Evolutionary conservation across 176 grass and related monocot genomes (phyloP).

Genomic region (Avena sativa): DNA sequence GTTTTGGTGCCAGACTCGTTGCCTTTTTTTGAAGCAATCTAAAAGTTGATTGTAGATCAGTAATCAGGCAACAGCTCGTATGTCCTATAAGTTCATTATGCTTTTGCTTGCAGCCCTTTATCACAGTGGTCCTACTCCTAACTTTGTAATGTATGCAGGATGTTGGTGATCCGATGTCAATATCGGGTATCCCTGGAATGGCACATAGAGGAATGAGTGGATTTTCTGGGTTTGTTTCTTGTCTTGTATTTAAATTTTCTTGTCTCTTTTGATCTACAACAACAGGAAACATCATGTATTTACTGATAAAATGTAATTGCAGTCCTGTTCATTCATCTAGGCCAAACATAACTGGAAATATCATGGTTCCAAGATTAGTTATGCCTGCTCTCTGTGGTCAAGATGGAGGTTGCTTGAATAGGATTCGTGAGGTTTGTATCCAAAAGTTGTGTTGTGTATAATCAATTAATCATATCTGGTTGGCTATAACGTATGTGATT

Average conservation of each 20-base stretch:
- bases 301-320: constrained; percentile 32
- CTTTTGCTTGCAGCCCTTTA: constrained; percentile 25
- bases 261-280: constrained; percentile 20
- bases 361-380: constrained; percentile 75
- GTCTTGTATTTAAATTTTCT: constrained; percentile 28
- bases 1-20: constrained; percentile 8
- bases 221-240: constrained; percentile 77
- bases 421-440: constrained; percentile 76
- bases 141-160: constrained; percentile 62
- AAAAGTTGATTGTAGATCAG: not conserved
- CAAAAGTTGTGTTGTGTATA: constrained; percentile 19
- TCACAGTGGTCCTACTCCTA: not conserved
- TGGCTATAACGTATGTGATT: not conserved
- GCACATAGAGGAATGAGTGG: constrained; percentile 65
- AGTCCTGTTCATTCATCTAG: constrained; percentile 69
- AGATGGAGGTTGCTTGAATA: constrained; percentile 87
- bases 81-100: not conserved
- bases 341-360: constrained; percentile 72
- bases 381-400: constrained; percentile 77
- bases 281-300: constrained; percentile 4
- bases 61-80: constrained; percentile 3
- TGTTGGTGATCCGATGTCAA: constrained; percentile 51
- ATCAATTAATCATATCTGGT: not conserved
- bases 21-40: constrained; percentile 13
- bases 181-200: constrained; percentile 63